Evolutionary conservation across 352 stramenopile genomes (phyloP), one percentile per base, ranked within the genome.

Genomic region (Plasmopara muralis): DNA sequence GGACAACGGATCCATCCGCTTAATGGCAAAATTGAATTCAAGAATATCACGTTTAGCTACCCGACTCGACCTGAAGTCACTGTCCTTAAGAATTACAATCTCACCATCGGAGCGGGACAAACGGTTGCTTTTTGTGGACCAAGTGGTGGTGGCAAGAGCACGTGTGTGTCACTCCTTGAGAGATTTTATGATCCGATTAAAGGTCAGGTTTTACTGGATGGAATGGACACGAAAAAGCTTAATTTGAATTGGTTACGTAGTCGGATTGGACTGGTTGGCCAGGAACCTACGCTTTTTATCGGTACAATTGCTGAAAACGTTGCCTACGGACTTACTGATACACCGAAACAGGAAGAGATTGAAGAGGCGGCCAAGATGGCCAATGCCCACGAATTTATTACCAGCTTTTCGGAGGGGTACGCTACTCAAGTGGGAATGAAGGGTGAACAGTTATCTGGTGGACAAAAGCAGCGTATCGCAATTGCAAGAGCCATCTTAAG

Each of bases 221-320:
- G 42, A 6, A n/a, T 47, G 20, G 42, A 47, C 20, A 47, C 42
- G 25, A 47, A 35, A 18, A 12, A 18, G 42, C 25, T 47, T 7
- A 47, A 47, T 35, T 12, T 47, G 18, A 33, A 47, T n/a, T 47
- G 42, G 42, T 31, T 47, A 13, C 42, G 42, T 35, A 47, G 42
- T 35, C 42, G 34, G 42, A 47, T 47, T 47, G 42, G 42, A 35
- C 25, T 47, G 3, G 42, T 47, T 15, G 25, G 42, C 4, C 42
- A 47, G 25, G 42, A 47, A 47, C 42, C 42, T 14, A 47, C 42
- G 18, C 42, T 47, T n/a, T 47, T 47, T 35, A 47, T 47, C 25
- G 42, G 42, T 31, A 37, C 42, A 5, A 47, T 47, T 35, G 42
- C 42, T 12, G 42, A 47, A 31, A 47, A 47, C 25, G 34, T 47